phyloP scores from a whole-genome alignment of 2,329 filamentous ascomycete genomes.

The Arthroderma sp. region DNA sequence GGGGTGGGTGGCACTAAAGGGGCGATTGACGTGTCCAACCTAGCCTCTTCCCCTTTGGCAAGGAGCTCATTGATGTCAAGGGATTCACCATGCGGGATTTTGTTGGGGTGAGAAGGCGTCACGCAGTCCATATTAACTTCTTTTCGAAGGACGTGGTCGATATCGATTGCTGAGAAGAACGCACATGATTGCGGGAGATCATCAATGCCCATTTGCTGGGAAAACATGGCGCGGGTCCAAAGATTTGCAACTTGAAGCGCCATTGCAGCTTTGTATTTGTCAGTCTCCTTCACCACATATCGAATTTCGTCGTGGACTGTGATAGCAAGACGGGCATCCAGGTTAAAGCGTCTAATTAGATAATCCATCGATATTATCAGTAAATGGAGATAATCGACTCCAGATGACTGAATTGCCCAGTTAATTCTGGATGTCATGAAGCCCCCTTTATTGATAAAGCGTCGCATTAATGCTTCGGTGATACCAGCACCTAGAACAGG shows the following conservation, averaged over 20 bases:
- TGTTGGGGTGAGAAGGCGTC: constrained; percentile 68
- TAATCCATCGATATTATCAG: constrained; percentile 93
- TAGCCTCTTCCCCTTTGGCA: constrained; percentile 55
- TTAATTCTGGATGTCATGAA: constrained; percentile 97
- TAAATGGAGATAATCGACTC: constrained; percentile 92
- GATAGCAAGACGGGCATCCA: constrained; percentile 74
- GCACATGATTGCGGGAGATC: constrained; percentile 90
- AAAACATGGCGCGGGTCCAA: constrained; percentile 96
- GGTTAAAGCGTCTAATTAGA: constrained; percentile 69
- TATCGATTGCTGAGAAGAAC: constrained; percentile 90
- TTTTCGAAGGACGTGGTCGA: constrained; percentile 90
- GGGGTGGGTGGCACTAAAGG: constrained; percentile 49
- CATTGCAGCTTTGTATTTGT: constrained; percentile 82
- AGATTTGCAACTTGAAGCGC: constrained; percentile 87
- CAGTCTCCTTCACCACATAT: constrained; percentile 73
- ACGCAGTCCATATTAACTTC: constrained; percentile 97
- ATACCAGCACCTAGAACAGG: constrained; percentile 91
- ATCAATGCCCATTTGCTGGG: constrained; percentile 89
- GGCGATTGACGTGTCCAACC: constrained; percentile 52
- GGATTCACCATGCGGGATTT: constrained; percentile 75
- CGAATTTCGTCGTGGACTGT: constrained; percentile 97
- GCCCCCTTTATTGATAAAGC: constrained; percentile 74
- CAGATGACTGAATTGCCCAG: constrained; percentile 96
- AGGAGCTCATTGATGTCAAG: constrained; percentile 73
- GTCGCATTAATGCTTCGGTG: constrained; percentile 83